Evolutionary conservation across 2,329 filamentous ascomycete species (phyloP), one percentile per base, ranked within the genome.

Genomic region (Stagonosporopsis tanaceti): DNA sequence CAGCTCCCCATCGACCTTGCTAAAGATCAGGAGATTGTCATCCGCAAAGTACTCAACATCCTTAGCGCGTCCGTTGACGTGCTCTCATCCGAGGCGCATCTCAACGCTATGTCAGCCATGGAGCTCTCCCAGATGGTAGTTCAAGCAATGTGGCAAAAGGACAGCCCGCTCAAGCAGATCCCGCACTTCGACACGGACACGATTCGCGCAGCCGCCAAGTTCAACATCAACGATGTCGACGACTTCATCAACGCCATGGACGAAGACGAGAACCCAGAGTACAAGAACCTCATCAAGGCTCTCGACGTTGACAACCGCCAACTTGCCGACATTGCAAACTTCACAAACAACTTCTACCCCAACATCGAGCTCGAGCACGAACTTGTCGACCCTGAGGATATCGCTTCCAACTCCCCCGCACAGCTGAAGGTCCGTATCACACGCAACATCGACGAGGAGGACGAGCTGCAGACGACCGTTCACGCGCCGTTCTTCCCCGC

Each of bases 211-310:
- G 92, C 91, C 41, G 90, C 90, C 71, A 88, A 91, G 56, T 91
- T 88, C 73, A 89, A 86, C 62, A 90, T 99, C 81, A 93, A 92
- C 69, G 94, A 98, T 69, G 89, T 99, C 64, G 94, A 96, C 70
- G 93, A 97, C 73, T 98, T 99, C 80, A 97, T 98, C 90, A 94
- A 98, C 67, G 91, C 92, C 62, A 99, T 99, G 94, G 95, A 97
- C 74, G 93, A 94, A 2, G 89, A 92, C 1, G 94, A 97, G 77
- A 97, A 97, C 76, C 81, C 90, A 38, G 84, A 96, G 62, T 94
- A 97, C 75, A 84, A 84, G 44, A 84, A 85, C 30, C 83, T 99
- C 30, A 85, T 98, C 63, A 89, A 92, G 72, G 86, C 87, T 3
- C 85, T 99, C 37, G 88, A 88, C 7, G 83, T 99, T 39, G 88